Evolutionary conservation across 2,329 filamentous ascomycete genomes (phyloP).

Genomic region (Incumbomyces delicatus): DNA sequence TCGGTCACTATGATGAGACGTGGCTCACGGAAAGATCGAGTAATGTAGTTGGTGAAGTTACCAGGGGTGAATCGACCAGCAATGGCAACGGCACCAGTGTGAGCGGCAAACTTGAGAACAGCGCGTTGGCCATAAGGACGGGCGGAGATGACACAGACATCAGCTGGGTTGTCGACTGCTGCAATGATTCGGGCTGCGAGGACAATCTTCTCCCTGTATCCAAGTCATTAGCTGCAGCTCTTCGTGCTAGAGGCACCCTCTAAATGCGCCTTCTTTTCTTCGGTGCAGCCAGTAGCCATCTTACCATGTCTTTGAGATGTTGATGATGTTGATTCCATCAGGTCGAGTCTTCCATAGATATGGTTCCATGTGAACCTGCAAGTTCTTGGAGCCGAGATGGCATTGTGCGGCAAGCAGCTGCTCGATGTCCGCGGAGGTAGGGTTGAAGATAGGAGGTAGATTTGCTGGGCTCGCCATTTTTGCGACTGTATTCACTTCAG

Average conservation of each 20-base stretch:
- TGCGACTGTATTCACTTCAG: slow-evolving; percentile 42
- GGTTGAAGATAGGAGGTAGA: slow-evolving; percentile 91
- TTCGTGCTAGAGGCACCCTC: slow-evolving; percentile 2
- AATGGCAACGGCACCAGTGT: slow-evolving; percentile 96
- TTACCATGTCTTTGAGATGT: slow-evolving; percentile 99
- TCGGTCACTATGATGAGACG: slow-evolving; percentile 99
- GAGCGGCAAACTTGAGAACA: slow-evolving; percentile 97
- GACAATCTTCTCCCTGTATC: slow-evolving; percentile 92
- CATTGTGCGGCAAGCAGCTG: slow-evolving; percentile 94
- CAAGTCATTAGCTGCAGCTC: slow-evolving; percentile 11
- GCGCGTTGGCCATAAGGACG: slow-evolving; percentile 99
- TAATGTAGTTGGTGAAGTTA: slow-evolving; percentile 99
- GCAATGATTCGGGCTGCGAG: slow-evolving; percentile 97
- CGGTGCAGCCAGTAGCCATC: slow-evolving; percentile 25
- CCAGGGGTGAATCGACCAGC: slow-evolving; percentile 99
- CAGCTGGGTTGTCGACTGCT: slow-evolving; percentile 97
- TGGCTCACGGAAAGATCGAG: slow-evolving; percentile 99
- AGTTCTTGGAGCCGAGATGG: slow-evolving; percentile 97
- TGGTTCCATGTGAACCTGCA: slow-evolving; percentile 98
- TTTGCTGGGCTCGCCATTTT: slow-evolving; percentile 65
- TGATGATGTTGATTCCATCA: slow-evolving; percentile 97
- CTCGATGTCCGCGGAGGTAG: slow-evolving; percentile 97
- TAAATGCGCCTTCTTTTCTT: background rate
- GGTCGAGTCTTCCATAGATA: slow-evolving; percentile 99
- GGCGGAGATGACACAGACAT: slow-evolving; percentile 98